Percentiles rank a stretch among this genome's conserved stretches.
Evolutionary conservation across 305 asterid genomes (phyloP).

Genomic region (Fraxinus dipetala): DNA sequence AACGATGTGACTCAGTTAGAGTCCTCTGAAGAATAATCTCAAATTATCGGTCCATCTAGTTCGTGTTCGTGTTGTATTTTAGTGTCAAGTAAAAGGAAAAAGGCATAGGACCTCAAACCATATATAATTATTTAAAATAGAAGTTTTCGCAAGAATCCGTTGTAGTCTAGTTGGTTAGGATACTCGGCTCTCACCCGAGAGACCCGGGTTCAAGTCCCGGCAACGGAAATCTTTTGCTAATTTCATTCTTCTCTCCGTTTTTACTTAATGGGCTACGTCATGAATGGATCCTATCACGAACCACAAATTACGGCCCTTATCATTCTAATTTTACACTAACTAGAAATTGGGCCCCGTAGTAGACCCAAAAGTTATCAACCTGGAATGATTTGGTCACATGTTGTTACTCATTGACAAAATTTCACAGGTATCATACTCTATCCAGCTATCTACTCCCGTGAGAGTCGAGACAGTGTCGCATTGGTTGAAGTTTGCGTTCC

Average conservation of each 20-base stretch:
- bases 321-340: not conserved
- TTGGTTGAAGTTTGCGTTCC: not conserved
- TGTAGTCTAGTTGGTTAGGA: slow-evolving; percentile 95
- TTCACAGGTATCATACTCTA: not conserved
- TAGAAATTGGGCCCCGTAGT: not conserved
- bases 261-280: not conserved
- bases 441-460: not conserved
- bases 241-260: not conserved
- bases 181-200: slow-evolving; percentile 98
- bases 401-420: not conserved
- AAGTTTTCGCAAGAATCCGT: slow-evolving; percentile 29
- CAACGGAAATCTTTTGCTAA: slow-evolving; percentile 44
- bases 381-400: not conserved
- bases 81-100: not conserved
- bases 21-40: not conserved
- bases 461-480: not conserved
- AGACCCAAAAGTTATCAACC: not conserved
- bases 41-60: not conserved
- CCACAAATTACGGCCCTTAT: not conserved
- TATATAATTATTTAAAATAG: too few species aligned
- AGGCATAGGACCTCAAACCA: too few species aligned
- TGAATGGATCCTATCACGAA: not conserved
- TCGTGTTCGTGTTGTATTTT: not conserved
- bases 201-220: slow-evolving; percentile 99
- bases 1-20: not conserved